phyloP scores from a whole-genome alignment of 768 basidiomycete genomes.

The Serpula lacrymans region DNA sequence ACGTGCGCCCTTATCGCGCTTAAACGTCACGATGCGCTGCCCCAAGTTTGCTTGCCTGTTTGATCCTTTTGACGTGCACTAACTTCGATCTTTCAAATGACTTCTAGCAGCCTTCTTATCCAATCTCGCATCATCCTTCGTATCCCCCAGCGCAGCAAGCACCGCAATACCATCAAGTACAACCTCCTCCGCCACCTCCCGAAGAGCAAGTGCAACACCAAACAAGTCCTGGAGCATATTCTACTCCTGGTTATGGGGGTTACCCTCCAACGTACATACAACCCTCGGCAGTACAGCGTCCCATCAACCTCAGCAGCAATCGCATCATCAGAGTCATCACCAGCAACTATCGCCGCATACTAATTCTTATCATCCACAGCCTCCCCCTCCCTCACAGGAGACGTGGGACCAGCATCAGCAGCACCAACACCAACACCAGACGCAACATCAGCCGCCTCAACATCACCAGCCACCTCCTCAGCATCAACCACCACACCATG shows the following conservation, averaged over 20 bases:
- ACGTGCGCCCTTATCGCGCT: constrained; percentile 12
- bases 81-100: not conserved
- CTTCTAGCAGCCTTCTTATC: constrained; percentile 32
- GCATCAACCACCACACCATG: constrained; percentile 8
- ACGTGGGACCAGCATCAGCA: constrained; percentile 35
- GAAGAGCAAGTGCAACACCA: constrained; percentile 43
- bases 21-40: too few species aligned
- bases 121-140: constrained; percentile 36
- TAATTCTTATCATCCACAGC: constrained; percentile 43
- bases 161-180: constrained; percentile 4
- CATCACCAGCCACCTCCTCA: too few species aligned
- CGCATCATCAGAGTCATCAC: constrained; percentile 5
- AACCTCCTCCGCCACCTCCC: constrained; percentile 28
- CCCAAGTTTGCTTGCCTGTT: too few species aligned
- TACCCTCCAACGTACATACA: constrained; percentile 31
- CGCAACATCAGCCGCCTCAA: constrained; percentile 27
- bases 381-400: constrained; percentile 38
- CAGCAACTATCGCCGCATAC: constrained; percentile 34
- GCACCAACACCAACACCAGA: constrained; percentile 8
- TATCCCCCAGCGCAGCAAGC: constrained; percentile 15
- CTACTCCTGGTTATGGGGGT: constrained; percentile 31
- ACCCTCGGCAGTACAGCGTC: constrained; percentile 16
- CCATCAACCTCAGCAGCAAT: not conserved
- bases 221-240: constrained; percentile 33
- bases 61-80: too few species aligned